Conservation (phyloP, 768 basidiomycete species). For the Pleurotus eryngii region DNA sequence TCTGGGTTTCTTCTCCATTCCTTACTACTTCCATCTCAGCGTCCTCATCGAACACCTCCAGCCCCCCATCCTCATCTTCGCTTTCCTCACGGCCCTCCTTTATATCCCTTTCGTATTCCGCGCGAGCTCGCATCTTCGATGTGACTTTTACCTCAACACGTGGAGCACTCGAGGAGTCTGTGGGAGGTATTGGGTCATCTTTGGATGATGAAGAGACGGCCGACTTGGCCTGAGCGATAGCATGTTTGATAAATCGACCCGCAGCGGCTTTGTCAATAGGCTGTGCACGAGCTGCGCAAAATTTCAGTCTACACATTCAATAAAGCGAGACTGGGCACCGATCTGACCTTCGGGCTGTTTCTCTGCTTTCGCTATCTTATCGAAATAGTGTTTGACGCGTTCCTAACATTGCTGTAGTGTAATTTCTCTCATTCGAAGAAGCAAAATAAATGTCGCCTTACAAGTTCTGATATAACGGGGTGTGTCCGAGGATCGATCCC, state of each 20-base stretch:
- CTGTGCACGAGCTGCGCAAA: constrained; percentile 29
- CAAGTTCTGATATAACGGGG: constrained; percentile 71
- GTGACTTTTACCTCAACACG: constrained; percentile 57
- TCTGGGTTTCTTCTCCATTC: constrained; percentile 15
- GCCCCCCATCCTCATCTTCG: constrained; percentile 31
- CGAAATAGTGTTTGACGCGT: constrained; percentile 76
- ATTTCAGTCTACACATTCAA: background rate
- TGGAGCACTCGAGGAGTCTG: constrained; percentile 1
- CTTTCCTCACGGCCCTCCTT: constrained; percentile 44
- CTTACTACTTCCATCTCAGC: constrained; percentile 10
- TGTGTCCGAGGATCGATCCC: constrained; percentile 81
- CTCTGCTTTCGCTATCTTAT: constrained; percentile 76
- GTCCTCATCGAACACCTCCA: constrained; percentile 38
- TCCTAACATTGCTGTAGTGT: constrained; percentile 40
- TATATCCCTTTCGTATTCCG: constrained; percentile 57
- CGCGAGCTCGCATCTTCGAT: constrained; percentile 69
- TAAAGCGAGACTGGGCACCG: background rate
- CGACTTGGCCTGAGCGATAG: constrained; percentile 62
- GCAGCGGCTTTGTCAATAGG: constrained; percentile 80
- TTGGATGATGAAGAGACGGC: constrained; percentile 28
- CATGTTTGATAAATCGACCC: constrained; percentile 78
- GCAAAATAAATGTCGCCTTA: constrained; percentile 21
- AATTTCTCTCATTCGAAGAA: too few relatives aligned
- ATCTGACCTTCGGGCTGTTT: constrained; percentile 55
- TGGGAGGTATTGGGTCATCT: constrained; percentile 17